phyloP scores from a whole-genome alignment of 2,329 filamentous ascomycete species.

The Pestalotiopsis fici region DNA sequence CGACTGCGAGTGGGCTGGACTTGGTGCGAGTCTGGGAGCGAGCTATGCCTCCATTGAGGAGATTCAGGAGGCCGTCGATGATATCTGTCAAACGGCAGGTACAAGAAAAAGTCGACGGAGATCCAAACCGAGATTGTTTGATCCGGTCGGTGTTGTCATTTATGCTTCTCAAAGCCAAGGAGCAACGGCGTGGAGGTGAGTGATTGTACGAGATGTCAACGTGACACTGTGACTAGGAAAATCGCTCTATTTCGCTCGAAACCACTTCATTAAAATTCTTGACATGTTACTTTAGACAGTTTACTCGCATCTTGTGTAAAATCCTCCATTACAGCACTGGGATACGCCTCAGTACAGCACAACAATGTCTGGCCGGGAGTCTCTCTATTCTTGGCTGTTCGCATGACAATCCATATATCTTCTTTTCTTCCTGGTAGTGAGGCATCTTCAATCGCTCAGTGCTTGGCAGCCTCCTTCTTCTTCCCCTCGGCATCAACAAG shows the following conservation, averaged over 20 bases:
- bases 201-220: not conserved
- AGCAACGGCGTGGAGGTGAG: not conserved
- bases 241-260: too few species aligned
- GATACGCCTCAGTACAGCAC: too few species aligned
- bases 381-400: not conserved
- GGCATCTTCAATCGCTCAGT: conserved; percentile 24
- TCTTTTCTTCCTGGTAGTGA: not conserved
- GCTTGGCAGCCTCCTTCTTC: conserved; percentile 41
- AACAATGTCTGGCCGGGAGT: too few species aligned
- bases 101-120: conserved; percentile 3
- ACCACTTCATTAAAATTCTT: too few species aligned
- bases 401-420: too few species aligned
- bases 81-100: conserved; percentile 2
- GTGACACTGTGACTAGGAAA: too few species aligned
- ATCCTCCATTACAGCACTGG: too few species aligned
- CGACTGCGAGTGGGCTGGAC: conserved; percentile 42
- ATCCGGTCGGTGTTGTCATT: conserved; percentile 4
- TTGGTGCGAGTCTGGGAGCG: conserved; percentile 41
- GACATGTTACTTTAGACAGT: too few species aligned
- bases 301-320: too few species aligned
- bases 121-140: conserved; percentile 10
- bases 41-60: conserved; percentile 1
- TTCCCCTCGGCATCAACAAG: conserved; percentile 43
- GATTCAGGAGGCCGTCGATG: conserved; percentile 2
- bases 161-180: conserved; percentile 1